Percentiles rank a stretch among this genome's conserved stretches.
phyloP scores from a whole-genome alignment of 1,139 yeast genomes.

The Blastobotrys capitulatus region DNA sequence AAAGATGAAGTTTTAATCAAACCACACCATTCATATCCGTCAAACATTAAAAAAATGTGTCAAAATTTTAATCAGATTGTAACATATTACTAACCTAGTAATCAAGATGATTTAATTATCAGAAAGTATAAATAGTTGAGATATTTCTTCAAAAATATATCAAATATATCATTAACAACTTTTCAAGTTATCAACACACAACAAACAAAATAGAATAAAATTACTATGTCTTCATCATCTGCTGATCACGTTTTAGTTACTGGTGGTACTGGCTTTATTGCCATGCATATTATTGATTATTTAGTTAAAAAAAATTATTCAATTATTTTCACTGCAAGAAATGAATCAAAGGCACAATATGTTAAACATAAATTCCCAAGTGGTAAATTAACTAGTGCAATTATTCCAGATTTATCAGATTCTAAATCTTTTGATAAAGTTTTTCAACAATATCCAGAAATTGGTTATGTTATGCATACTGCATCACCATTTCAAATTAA shows the following conservation, averaged over 20 bases:
- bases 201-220: too few relatives aligned
- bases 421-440: neutral
- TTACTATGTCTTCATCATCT: too few relatives aligned
- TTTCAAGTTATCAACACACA: too few relatives aligned
- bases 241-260: neutral
- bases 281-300: neutral
- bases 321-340: neutral
- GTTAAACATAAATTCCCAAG: neutral
- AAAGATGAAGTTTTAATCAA: too few relatives aligned
- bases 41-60: too few relatives aligned
- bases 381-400: neutral
- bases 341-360: neutral
- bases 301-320: neutral
- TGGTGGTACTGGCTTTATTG: slow-evolving; percentile 1
- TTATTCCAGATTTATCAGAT: neutral
- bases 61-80: too few relatives aligned
- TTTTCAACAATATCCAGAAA: neutral
- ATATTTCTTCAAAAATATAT: too few relatives aligned
- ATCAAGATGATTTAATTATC: too few relatives aligned
- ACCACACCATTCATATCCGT: too few relatives aligned
- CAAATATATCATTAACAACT: too few relatives aligned
- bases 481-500: neutral
- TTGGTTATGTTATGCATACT: neutral
- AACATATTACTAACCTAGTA: too few relatives aligned
- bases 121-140: too few relatives aligned